Evolutionary conservation across 2,329 filamentous ascomycete species (phyloP), one percentile per base, ranked within the genome.

Genomic region (Chaetomiaceae sp.): DNA sequence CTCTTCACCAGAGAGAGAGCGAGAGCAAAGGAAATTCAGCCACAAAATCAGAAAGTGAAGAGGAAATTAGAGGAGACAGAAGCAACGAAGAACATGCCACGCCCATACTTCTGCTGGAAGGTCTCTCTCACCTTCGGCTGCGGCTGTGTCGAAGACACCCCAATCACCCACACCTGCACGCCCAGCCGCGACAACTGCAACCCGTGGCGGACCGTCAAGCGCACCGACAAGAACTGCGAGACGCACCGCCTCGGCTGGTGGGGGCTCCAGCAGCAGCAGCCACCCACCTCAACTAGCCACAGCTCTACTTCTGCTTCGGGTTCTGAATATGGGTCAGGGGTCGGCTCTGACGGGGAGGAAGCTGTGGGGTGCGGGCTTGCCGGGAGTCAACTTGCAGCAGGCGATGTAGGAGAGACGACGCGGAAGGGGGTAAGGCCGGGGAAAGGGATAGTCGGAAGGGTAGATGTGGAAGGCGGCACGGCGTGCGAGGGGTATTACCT

Each of bases 21-120:
- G 18, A 9, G 32, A 18, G 24, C n/a, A 27, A 33, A 20, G 18
- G 9, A 12, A 38, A 9, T 10, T 7, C 20, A 38, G 9, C 26
- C 8, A 11, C 2, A 33, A 48, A 30, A 12, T 24, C 17, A 32
- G n/a, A 32, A 35, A 8, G 22, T 24, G 39, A 27, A 38, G 14
- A 26, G 29, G 48, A 37, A 17, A 39, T 38, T 11, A 22, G 11
- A 11, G 26, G 26, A 27, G 11, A 27, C 7, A 27, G 26, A 27
- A 11, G 11, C 7, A 30, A 12, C 14, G 14, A 15, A 24, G 19
- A 48, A n/a, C 10, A 45, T 49, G 33, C 20, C 34, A 20, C 37
- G 44, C 36, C 30, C 44, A 17, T 49, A 47, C 45, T 58, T 38
- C 42, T 58, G 56, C 55, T 58, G 56, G 56, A 48, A 42, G 19